phyloP scores from a whole-genome alignment of 1,284 basidiomycete genomes.

The Mycosarcoma mackinlayi region DNA sequence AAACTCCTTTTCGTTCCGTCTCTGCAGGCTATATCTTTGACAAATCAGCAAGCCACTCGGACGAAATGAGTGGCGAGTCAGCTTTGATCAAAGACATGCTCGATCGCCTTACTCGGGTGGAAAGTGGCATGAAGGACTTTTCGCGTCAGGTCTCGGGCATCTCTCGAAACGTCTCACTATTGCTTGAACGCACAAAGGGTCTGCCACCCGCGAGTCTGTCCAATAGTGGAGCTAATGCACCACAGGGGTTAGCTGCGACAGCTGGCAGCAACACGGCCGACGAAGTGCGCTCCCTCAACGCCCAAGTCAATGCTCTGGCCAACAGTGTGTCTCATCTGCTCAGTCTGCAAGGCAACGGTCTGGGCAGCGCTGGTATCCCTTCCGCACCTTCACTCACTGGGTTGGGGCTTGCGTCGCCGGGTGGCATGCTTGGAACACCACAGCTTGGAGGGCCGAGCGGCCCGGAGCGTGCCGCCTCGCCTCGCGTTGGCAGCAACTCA shows the following conservation, averaged over 20 bases:
- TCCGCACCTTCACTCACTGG: slow-evolving; percentile 23
- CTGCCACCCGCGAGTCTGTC: slow-evolving; percentile 36
- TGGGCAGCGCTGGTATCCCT: slow-evolving; percentile 2
- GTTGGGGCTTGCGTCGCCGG: slow-evolving; percentile 29
- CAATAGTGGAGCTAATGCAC: slow-evolving; percentile 17
- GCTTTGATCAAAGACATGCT: slow-evolving; percentile 77
- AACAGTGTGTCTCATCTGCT: slow-evolving; percentile 58
- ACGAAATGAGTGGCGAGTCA: slow-evolving; percentile 27
- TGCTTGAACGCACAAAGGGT: slow-evolving; percentile 74
- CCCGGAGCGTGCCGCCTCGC: slow-evolving; percentile 38
- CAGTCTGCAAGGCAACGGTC: slow-evolving; percentile 33
- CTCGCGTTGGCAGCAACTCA: slow-evolving; percentile 26
- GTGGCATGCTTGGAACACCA: slow-evolving; percentile 34
- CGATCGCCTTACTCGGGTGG: slow-evolving; percentile 79
- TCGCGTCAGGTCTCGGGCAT: slow-evolving; percentile 79
- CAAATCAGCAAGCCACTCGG: slow-evolving; percentile 11
- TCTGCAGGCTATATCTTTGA: slow-evolving; percentile 33
- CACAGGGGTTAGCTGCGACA: slow-evolving; percentile 2
- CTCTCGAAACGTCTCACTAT: slow-evolving; percentile 79
- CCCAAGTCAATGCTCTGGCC: slow-evolving; percentile 51
- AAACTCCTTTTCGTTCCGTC: slow-evolving; percentile 23
- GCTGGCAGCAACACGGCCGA: slow-evolving; percentile 24
- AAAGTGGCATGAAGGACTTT: slow-evolving; percentile 78
- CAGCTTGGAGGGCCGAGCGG: slow-evolving; percentile 30
- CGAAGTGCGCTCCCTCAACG: slow-evolving; percentile 53